A percentile compares a stretch with the other conserved stretches of the same genome.
phyloP scores from a whole-genome alignment of 2,329 filamentous ascomycete genomes.

The Neonectria punicea region DNA sequence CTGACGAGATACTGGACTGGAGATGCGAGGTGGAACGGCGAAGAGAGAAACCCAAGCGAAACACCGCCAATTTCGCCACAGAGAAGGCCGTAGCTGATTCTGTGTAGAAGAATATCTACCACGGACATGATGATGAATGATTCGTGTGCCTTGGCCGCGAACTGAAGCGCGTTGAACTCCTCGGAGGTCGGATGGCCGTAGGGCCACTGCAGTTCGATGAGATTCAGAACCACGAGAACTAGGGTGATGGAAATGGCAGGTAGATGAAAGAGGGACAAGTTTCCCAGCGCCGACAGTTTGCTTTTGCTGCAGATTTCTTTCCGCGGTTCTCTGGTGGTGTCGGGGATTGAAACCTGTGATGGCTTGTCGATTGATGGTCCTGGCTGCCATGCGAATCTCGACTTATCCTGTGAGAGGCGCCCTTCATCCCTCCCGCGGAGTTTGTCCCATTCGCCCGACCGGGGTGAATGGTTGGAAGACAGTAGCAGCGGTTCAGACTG shows the following conservation, averaged over 20 bases:
- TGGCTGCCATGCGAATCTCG: no score
- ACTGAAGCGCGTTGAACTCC: conserved; percentile 15
- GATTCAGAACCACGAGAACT: not conserved
- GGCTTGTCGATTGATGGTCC: no score
- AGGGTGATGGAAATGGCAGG: not conserved
- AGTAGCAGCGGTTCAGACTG: no score
- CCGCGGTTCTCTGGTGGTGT: not conserved
- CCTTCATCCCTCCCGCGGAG: no score
- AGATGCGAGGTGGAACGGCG: conserved; percentile 5
- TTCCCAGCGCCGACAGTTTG: not conserved
- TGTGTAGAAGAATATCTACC: conserved; percentile 3
- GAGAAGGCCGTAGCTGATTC: conserved; percentile 7
- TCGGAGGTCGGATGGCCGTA: conserved; percentile 1
- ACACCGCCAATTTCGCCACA: not conserved
- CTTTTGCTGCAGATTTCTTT: conserved; percentile 15
- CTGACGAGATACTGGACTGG: conserved; percentile 12
- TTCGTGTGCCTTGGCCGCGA: conserved; percentile 19
- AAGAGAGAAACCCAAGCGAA: conserved; percentile 14
- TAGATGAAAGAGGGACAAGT: conserved; percentile 6
- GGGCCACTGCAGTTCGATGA: conserved; percentile 3
- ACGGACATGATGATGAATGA: conserved; percentile 9
- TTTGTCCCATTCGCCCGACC: no score
- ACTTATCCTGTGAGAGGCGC: no score
- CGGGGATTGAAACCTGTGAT: no score
- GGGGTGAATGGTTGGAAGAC: no score